These are phyloP conservation scores for Onygenales sp. DNA, from an alignment of 2,329 filamentous ascomycete genomes.

Conservation along the genomic window DNA sequence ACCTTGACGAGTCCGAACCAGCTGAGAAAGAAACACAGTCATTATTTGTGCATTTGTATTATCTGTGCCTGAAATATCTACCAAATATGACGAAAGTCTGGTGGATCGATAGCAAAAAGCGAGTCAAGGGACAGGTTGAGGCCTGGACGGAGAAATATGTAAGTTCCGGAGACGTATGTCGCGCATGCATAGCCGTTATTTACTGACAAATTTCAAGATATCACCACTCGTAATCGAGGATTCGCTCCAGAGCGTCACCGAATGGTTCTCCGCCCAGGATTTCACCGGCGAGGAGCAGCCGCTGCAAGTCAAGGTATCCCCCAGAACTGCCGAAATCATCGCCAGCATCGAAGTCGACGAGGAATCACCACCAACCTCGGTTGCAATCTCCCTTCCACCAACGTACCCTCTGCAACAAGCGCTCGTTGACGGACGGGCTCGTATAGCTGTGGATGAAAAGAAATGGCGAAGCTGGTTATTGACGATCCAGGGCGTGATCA, in stretches of 20 bases:
- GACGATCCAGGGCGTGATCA: conserved; percentile 84
- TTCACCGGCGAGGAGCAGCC: conserved; percentile 41
- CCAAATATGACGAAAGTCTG: conserved; percentile 73
- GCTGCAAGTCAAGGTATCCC: conserved; percentile 61
- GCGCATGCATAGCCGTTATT: neutral
- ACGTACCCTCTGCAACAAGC: conserved; percentile 77
- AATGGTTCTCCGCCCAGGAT: conserved; percentile 35
- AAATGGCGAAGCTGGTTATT: conserved; percentile 91
- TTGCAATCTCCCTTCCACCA: conserved; percentile 69
- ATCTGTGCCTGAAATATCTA: conserved; percentile 64
- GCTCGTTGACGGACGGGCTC: conserved; percentile 63
- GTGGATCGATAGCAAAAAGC: conserved; percentile 71
- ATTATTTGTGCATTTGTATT: conserved; percentile 79
- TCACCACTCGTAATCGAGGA: conserved; percentile 33
- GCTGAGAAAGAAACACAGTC: conserved; percentile 69
- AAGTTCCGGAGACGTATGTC: conserved; percentile 41
- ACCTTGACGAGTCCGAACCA: conserved; percentile 49
- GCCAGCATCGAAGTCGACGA: conserved; percentile 86
- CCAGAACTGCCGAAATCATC: conserved; percentile 63
- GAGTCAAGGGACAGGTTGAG: conserved; percentile 71
- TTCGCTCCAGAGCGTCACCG: conserved; percentile 28
- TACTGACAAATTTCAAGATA: conserved; percentile 20
- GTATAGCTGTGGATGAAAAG: conserved; percentile 78
- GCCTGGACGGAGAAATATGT: conserved; percentile 79
- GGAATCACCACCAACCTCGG: conserved; percentile 66